These are phyloP conservation scores for Poronia punctata DNA, from an alignment of 495 filamentous ascomycete genomes.

Conservation along the genomic window DNA sequence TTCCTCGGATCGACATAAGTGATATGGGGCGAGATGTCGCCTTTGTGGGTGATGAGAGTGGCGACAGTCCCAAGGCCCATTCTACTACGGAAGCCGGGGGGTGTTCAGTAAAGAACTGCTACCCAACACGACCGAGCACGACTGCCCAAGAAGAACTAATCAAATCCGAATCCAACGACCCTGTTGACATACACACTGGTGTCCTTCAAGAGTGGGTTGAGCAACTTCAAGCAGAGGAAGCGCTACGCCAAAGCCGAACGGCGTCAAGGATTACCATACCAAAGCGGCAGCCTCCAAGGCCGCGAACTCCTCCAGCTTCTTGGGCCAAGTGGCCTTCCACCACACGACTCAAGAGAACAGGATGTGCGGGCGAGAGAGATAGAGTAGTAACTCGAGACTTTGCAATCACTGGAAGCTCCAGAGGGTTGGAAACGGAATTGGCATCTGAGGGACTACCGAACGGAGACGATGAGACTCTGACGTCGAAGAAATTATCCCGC, in stretches of 20 bases:
- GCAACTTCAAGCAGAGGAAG: conserved; percentile 21
- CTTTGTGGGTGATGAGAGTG: too few species aligned
- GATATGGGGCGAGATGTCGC: too few species aligned
- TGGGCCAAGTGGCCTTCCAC: conserved; percentile 35
- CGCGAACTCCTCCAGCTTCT: conserved; percentile 22
- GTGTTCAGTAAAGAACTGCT: background rate
- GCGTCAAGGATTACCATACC: conserved; percentile 4
- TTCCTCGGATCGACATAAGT: too few species aligned
- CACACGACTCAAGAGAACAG: conserved; percentile 28
- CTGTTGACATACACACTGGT: conserved; percentile 16
- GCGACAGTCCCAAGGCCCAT: too few species aligned
- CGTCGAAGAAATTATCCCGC: conserved; percentile 18
- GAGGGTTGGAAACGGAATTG: conserved; percentile 8
- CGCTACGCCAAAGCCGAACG: conserved; percentile 6
- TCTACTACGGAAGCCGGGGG: background rate
- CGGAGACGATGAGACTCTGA: conserved; percentile 4
- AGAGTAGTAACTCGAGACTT: conserved; percentile 18
- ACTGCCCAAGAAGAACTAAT: background rate
- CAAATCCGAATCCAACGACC: conserved; percentile 7
- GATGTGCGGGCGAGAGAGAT: conserved; percentile 15
- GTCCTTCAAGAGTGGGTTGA: conserved; percentile 25
- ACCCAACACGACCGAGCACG: background rate
- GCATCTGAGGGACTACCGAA: conserved; percentile 7
- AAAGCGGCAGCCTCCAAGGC: conserved; percentile 6
- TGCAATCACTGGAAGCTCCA: conserved; percentile 1